These are phyloP conservation scores for Rusavskia elegans DNA, from an alignment of 495 filamentous ascomycete species.

Conservation along the genomic window DNA sequence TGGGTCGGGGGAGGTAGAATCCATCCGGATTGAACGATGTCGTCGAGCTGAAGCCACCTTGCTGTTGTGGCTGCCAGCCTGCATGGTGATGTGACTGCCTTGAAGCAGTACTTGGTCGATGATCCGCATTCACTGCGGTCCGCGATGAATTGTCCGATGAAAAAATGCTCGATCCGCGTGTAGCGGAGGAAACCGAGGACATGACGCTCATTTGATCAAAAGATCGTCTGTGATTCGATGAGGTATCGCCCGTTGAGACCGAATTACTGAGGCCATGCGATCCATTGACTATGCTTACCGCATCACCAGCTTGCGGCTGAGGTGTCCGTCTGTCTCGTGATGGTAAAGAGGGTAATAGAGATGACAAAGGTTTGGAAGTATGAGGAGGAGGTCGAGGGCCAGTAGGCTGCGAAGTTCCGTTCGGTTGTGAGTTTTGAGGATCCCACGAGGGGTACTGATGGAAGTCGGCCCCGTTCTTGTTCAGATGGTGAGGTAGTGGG, in stretches of 20 bases:
- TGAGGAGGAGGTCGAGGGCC: conserved; percentile 58
- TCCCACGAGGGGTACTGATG: conserved; percentile 80
- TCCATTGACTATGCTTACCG: conserved; percentile 31
- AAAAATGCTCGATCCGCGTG: conserved; percentile 46
- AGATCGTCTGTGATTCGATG: conserved; percentile 53
- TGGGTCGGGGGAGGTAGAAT: conserved; percentile 53
- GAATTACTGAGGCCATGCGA: conserved; percentile 47
- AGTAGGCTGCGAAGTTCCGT: conserved; percentile 40
- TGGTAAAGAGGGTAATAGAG: conserved; percentile 18
- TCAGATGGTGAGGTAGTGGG: conserved; percentile 65
- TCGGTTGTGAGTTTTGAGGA: conserved; percentile 26
- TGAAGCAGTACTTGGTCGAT: conserved; percentile 10
- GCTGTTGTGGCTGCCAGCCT: conserved; percentile 23
- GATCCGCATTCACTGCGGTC: conserved; percentile 29
- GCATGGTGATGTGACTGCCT: conserved; percentile 8
- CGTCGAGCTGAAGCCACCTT: conserved; percentile 30
- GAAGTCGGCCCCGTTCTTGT: conserved; percentile 61
- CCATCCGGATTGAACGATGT: conserved; percentile 35
- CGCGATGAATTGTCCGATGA: conserved; percentile 48
- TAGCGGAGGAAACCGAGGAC: conserved; percentile 42
- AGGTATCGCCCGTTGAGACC: conserved; percentile 48
- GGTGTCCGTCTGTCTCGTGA: conserved; percentile 59
- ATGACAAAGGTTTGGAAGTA: conserved; percentile 39
- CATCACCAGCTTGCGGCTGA: conserved; percentile 43
- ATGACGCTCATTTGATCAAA: conserved; percentile 53